phyloP scores from a whole-genome alignment of 306 rosid species.

The Quercus glauca region DNA sequence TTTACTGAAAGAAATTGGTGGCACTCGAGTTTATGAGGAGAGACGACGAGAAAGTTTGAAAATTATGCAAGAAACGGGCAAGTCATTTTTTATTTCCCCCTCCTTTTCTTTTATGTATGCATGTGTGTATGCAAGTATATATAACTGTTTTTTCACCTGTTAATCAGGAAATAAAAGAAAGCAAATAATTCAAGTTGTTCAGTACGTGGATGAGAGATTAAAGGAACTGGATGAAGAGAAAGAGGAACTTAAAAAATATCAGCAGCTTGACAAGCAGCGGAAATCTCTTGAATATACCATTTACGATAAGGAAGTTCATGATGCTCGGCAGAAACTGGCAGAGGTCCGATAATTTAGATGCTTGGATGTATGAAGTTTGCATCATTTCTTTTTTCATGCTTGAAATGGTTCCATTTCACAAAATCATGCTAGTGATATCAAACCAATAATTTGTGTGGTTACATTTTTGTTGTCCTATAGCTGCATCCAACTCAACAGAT shows the following conservation, averaged over 20 bases:
- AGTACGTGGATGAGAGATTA: slow-evolving; percentile 93
- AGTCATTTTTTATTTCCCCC: slow-evolving; percentile 15
- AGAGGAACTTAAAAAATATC: slow-evolving; percentile 92
- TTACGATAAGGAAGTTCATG: slow-evolving; percentile 83
- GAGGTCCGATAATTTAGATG: slow-evolving; percentile 57
- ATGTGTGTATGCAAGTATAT: background rate
- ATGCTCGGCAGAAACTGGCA: slow-evolving; percentile 82
- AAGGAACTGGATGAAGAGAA: slow-evolving; percentile 95
- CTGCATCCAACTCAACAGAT: too few species aligned
- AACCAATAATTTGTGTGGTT: too few species aligned
- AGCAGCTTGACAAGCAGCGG: slow-evolving; percentile 90
- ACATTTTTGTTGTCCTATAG: too few species aligned
- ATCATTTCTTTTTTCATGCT: background rate
- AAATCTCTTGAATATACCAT: slow-evolving; percentile 88
- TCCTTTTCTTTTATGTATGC: background rate
- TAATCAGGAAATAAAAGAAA: slow-evolving; percentile 79
- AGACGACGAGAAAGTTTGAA: slow-evolving; percentile 95
- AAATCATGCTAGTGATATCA: too few species aligned
- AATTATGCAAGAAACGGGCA: slow-evolving; percentile 97
- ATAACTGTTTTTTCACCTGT: slow-evolving; percentile 4
- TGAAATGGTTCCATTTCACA: too few species aligned
- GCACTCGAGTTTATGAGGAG: slow-evolving; percentile 97
- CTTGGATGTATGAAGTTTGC: background rate
- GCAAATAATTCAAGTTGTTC: slow-evolving; percentile 97
- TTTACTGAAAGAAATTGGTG: slow-evolving; percentile 96